phyloP scores from a whole-genome alignment of 345 rosid genomes.

The Orychophragmus violaceus region DNA sequence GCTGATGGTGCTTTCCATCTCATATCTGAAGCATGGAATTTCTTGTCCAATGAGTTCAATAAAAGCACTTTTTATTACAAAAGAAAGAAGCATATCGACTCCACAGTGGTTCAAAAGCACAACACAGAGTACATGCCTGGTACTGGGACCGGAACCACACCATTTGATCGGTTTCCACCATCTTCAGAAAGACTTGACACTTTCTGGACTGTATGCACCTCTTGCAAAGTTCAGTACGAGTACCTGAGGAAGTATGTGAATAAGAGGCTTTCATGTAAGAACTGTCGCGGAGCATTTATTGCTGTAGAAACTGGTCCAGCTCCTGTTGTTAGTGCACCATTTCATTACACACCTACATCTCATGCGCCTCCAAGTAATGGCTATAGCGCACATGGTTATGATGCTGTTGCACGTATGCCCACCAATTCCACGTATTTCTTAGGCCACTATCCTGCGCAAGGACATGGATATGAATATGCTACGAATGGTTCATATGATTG shows the following conservation, averaged over 20 bases:
- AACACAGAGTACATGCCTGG: conserved; percentile 46
- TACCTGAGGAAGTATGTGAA: conserved; percentile 94
- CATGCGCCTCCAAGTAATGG: conserved; percentile 47
- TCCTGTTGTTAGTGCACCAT: conserved; percentile 66
- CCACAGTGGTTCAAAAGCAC: conserved; percentile 36
- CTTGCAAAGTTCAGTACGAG: conserved; percentile 98
- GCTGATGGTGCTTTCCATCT: conserved; percentile 98
- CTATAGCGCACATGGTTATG: conserved; percentile 61
- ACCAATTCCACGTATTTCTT: conserved; percentile 51
- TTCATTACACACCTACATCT: conserved; percentile 59
- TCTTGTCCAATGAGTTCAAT: conserved; percentile 61
- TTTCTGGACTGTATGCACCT: conserved; percentile 97
- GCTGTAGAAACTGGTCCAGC: conserved; percentile 85
- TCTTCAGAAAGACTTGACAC: conserved; percentile 66
- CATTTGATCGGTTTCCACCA: conserved; percentile 44
- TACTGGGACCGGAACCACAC: not conserved
- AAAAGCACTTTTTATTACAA: conserved; percentile 59
- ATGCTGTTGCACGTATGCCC: conserved; percentile 62
- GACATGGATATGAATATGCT: conserved; percentile 72
- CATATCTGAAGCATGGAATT: conserved; percentile 88
- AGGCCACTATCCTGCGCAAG: conserved; percentile 71
- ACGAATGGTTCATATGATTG: conserved; percentile 73
- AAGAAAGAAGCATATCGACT: conserved; percentile 54
- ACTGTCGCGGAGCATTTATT: conserved; percentile 88
- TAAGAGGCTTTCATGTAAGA: conserved; percentile 95